Evolutionary conservation across 2,329 filamentous ascomycete species (phyloP).

Genomic region (Bimuria novae-zelandiae): DNA sequence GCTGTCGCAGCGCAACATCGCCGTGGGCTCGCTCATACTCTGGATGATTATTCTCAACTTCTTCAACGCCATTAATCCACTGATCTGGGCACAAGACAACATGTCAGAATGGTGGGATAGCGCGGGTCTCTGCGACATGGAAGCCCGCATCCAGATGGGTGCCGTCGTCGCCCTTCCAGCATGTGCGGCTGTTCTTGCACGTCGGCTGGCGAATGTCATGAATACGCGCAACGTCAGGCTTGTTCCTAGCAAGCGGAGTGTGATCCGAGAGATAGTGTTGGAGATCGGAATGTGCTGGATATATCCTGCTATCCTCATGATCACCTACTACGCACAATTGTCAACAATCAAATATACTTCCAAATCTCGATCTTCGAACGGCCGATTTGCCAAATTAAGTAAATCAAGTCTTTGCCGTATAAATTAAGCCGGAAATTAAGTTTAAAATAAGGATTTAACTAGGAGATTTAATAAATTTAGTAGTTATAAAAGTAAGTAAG

Average conservation of each 20-base stretch:
- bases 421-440: too few species aligned
- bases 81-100: constrained; percentile 68
- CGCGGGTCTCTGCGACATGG: constrained; percentile 65
- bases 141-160: constrained; percentile 62
- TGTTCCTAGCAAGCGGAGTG: constrained; percentile 55
- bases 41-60: constrained; percentile 63
- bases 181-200: constrained; percentile 62
- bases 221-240: constrained; percentile 61
- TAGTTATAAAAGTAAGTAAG: too few species aligned
- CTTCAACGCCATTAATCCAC: constrained; percentile 63
- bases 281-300: constrained; percentile 62
- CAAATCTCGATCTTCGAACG: too few species aligned
- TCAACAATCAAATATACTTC: too few species aligned
- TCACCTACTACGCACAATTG: constrained; percentile 61
- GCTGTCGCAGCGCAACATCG: constrained; percentile 63
- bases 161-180: constrained; percentile 58
- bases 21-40: constrained; percentile 60
- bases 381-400: too few species aligned
- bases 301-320: constrained; percentile 60
- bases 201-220: constrained; percentile 63
- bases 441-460: too few species aligned
- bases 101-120: constrained; percentile 62
- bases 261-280: constrained; percentile 52
- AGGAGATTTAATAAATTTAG: too few species aligned
- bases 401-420: too few species aligned